Evolutionary conservation across 805 yeast species (phyloP), one percentile per base, ranked within the genome.

Genomic region (Starmerella potacharoeniae): DNA sequence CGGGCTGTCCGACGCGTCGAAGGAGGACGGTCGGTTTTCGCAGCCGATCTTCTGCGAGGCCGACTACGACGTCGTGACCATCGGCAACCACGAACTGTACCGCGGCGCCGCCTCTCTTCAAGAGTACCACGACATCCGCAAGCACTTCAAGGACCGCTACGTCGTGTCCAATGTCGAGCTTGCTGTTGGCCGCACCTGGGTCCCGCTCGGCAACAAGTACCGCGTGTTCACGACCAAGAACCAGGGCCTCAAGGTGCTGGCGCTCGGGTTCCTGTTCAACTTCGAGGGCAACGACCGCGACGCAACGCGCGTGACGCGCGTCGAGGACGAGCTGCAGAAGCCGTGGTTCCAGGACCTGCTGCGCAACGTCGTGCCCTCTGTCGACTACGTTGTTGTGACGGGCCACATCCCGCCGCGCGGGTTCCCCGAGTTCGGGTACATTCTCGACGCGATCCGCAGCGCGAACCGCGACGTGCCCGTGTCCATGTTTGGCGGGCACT

Each of bases 401-500:
- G 95, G 95, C 0, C 97, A 89, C 69, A 70, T 86, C 14, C 96
- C 96, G 0, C 77, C 81, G 34, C 81, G 77, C 54, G 65, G 68
- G 33, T 79, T 82, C 81, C 64, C 67, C 6, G 88, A 83, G 64
- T 66, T 80, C 58, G 66, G 66, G 52, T 55, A 68, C 4, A 67
- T 83, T 37, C 82, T 81, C 59, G 45, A 61, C 0, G 65, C 64
- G 6, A 66, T 90, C 28, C 76, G 97, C 55, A 56, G 64, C n/a
- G 71, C 67, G 37, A 84, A 79, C 65, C 86, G 90, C 8, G 66
- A 74, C 39, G 75, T 77, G 0, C 72, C 80, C 1, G 85, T 90
- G 51, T 93, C 86, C 65, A 85, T 86, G 67, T 85, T 90, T 69
- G 97, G 96, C 2, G 97, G 96, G 1, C 97, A 90, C 70, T 83